Evolutionary conservation across 1,139 yeast species (phyloP).

Genomic region (Kodamaea ohmeri): DNA sequence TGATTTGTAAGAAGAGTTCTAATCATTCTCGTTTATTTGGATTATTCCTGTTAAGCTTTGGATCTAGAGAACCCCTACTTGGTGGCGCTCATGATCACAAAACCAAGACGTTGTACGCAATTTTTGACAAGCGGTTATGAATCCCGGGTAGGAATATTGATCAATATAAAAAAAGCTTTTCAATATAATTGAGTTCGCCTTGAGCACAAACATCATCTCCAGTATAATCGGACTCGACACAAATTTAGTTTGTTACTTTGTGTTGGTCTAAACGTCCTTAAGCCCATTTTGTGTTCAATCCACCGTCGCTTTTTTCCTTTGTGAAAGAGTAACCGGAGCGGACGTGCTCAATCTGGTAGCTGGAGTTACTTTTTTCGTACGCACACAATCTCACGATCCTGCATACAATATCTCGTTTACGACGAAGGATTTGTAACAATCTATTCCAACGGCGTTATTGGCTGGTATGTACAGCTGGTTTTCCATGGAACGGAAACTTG

Average conservation of each 20-base stretch:
- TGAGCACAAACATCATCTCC: background rate
- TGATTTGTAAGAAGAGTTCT: background rate
- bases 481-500: background rate
- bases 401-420: background rate
- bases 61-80: background rate
- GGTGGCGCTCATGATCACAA: slow-evolving; percentile 1
- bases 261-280: background rate
- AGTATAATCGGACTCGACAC: background rate
- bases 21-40: background rate
- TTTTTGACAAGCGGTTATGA: background rate
- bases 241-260: too few relatives aligned
- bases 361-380: background rate
- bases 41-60: too few relatives aligned
- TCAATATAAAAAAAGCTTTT: background rate
- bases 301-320: background rate
- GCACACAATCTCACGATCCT: background rate
- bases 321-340: background rate
- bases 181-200: background rate
- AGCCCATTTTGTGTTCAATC: background rate
- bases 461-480: background rate
- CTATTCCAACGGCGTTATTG: background rate
- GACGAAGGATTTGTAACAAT: background rate
- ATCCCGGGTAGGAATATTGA: background rate
- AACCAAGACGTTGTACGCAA: slow-evolving; percentile 1
- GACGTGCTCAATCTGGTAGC: background rate